Conservation (phyloP, 805 yeast species). For the Saccharomycopsis fodiens region DNA sequence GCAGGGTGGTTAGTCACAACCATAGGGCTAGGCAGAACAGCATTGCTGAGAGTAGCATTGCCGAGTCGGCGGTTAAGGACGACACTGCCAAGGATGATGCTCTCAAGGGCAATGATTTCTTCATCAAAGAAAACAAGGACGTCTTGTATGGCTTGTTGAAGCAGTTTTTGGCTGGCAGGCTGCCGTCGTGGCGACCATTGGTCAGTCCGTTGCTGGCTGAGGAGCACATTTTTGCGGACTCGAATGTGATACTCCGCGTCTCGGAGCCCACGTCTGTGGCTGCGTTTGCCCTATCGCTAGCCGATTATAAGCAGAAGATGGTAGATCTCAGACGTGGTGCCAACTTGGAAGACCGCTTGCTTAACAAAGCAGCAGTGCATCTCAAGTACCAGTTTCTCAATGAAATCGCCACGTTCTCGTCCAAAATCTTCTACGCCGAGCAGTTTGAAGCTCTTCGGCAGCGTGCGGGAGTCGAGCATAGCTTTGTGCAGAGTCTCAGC, state of each 20-base stretch:
- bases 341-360: constrained; percentile 60
- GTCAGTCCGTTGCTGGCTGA: constrained; percentile 68
- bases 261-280: constrained; percentile 94
- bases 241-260: constrained; percentile 88
- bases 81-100: constrained; percentile 9
- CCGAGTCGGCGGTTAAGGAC: background rate
- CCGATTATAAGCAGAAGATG: constrained; percentile 66
- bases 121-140: constrained; percentile 53
- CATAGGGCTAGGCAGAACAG: too few relatives aligned
- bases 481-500: constrained; percentile 81
- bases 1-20: background rate
- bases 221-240: constrained; percentile 90
- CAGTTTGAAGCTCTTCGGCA: constrained; percentile 92
- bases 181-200: constrained; percentile 92
- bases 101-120: constrained; percentile 20
- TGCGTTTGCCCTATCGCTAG: constrained; percentile 83
- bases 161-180: constrained; percentile 95
- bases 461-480: constrained; percentile 56
- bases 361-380: constrained; percentile 80
- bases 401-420: constrained; percentile 72
- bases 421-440: constrained; percentile 91
- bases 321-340: constrained; percentile 2
- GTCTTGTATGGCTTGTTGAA: constrained; percentile 78
- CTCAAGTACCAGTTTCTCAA: constrained; percentile 88
- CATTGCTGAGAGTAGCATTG: background rate